Percentiles rank a stretch among this genome's conserved stretches.
phyloP scores from a whole-genome alignment of 2,329 filamentous ascomycete genomes.

The Beauveria scarabaeidicola region DNA sequence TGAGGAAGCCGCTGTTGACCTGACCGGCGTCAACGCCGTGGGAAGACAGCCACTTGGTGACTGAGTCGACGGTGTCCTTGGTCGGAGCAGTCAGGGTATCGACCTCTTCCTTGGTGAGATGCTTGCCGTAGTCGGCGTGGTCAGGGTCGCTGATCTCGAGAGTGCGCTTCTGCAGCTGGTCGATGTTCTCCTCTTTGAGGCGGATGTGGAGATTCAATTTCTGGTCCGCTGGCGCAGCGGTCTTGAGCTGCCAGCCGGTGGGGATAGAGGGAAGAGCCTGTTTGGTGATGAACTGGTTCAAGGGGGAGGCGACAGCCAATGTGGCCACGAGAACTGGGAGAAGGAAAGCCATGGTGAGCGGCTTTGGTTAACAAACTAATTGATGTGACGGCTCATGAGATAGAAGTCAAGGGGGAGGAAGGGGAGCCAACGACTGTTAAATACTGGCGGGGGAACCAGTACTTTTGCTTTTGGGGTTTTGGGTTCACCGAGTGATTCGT shows the following conservation, averaged over 20 bases:
- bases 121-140: slow-evolving; percentile 12
- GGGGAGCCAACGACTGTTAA: neutral
- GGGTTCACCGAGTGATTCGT: neutral
- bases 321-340: slow-evolving; percentile 11
- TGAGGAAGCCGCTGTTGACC: slow-evolving; percentile 3
- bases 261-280: slow-evolving; percentile 6
- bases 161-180: slow-evolving; percentile 10
- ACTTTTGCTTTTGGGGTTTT: neutral
- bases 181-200: slow-evolving; percentile 11
- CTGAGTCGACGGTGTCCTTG: slow-evolving; percentile 8
- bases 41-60: slow-evolving; percentile 9
- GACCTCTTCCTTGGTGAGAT: slow-evolving; percentile 12
- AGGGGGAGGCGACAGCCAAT: slow-evolving; percentile 7
- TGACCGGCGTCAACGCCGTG: slow-evolving; percentile 9
- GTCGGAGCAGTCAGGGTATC: slow-evolving; percentile 11
- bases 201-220: slow-evolving; percentile 11
- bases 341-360: slow-evolving; percentile 1
- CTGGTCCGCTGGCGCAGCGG: slow-evolving; percentile 1
- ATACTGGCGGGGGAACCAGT: neutral
- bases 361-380: neutral
- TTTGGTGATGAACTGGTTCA: slow-evolving; percentile 9
- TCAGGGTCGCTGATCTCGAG: slow-evolving; percentile 11
- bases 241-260: slow-evolving; percentile 5
- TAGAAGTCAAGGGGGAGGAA: neutral
- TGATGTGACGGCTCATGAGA: neutral